Evolutionary conservation across 805 yeast genomes (phyloP), one percentile per base, ranked within the genome.

Genomic region (Myxozyma lipomycoides): DNA sequence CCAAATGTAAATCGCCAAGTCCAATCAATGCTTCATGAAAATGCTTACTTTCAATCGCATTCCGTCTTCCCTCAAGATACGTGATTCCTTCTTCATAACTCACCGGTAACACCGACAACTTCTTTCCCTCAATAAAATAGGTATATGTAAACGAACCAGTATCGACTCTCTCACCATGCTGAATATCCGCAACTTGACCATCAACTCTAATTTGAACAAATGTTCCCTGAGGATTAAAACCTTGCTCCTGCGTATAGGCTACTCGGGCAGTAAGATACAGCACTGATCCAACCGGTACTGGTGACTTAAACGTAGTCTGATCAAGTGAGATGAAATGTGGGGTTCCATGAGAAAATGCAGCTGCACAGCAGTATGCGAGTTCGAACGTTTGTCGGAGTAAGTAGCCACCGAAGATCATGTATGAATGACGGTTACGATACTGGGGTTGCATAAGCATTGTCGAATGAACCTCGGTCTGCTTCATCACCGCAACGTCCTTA

Each of bases 401-500:
- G 64, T 90, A 90, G 25, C 98, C 98, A 61, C 98, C 98, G 68
- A 90, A 90, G 41, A 90, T 86, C 87, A 89, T 88, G 70, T 84
- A 87, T 2, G 95, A 85, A 66, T 90, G 96, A 66, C 96, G 79
- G 73, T 90, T 90, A 70, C 97, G 80, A 71, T 89, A 90, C 71
- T 90, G 97, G 1, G 97, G 97, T 70, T 90, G 97, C 91, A 90
- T 91, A 69, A 89, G 82, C 62, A 83, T 77, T 4, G 96, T 86
- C 9, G 95, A 84, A 46, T 78, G 73, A 46, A 86, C 76, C 46
- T 67, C 71, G 1, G 96, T 83, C 55, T 86, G 83, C 44, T 78
- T 75, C 95, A 88, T 55, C 30, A 19, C 43, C 40, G 32, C 44
- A 23, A 48, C 59, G 15, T 51, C 51, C n/a, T 30, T n/a, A 4